These are phyloP conservation scores for Malus hybrid DNA, from an alignment of 331 rosid species.

Conservation along the genomic window DNA sequence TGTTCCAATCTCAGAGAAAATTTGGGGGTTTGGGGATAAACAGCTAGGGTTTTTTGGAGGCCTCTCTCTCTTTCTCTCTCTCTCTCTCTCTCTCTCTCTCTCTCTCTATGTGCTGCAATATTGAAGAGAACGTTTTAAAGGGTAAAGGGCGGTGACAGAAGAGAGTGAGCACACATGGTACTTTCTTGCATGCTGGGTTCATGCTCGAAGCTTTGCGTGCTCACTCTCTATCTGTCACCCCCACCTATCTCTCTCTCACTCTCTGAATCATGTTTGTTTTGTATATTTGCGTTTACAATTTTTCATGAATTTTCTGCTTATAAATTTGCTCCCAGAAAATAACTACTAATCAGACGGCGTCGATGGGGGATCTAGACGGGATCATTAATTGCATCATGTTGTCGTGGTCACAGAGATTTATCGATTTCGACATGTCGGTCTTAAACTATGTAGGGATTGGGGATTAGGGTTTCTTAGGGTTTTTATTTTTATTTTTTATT, in stretches of 20 bases:
- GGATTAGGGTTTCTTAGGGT: background rate
- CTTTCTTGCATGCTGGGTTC: constrained; percentile 58
- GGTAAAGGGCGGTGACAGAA: constrained; percentile 95
- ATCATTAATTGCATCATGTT: background rate
- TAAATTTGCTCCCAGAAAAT: background rate
- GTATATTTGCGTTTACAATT: background rate
- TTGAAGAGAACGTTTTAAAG: background rate
- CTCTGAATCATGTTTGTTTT: background rate
- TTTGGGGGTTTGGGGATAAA: constrained; percentile 7
- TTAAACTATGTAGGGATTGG: background rate
- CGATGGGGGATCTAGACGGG: background rate
- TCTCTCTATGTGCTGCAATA: background rate
- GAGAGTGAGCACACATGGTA: constrained; percentile 98
- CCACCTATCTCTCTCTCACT: constrained; percentile 22
- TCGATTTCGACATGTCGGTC: background rate
- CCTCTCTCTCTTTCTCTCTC: background rate
- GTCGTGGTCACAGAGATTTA: background rate
- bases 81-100: background rate
- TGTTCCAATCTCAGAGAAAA: constrained; percentile 37
- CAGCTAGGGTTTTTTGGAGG: background rate
- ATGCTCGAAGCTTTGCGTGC: constrained; percentile 89
- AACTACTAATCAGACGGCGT: background rate
- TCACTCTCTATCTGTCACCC: constrained; percentile 83
- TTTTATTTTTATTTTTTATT: background rate
- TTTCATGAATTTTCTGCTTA: background rate